Evolutionary conservation across 2,329 filamentous ascomycete genomes (phyloP), one percentile per base, ranked within the genome.

Genomic region (Colletotrichum melonis): DNA sequence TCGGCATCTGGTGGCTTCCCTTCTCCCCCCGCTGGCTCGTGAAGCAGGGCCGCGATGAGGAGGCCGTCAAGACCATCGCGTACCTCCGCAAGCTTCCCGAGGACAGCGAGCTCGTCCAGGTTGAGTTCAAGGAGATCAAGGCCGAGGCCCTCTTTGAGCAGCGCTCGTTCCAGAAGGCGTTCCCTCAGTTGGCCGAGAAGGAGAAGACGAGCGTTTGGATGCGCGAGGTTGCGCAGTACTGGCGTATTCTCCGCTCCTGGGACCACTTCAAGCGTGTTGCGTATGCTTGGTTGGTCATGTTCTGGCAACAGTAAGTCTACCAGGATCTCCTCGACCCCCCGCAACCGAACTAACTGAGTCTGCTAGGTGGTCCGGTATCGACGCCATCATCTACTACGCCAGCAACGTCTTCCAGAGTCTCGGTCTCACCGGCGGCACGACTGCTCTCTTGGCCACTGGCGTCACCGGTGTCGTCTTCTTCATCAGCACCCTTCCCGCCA

Each of bases 341-440:
- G 42, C 19, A 3, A 49, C 42, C 5, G 19, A n/a, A n/a, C 42
- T 49, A n/a, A 49, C 19, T 19, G 42, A n/a, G 19, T n/a, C 19
- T 49, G 9, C 19, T 49, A 49, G 42, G 42, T 77, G 24, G 64
- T 19, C 62, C 14, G 77, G 78, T n/a, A 77, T 80, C 58, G 78
- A 81, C 26, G 77, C 85, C 8, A 86, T 88, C 14, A 87, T 88
- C 3, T 91, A 83, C 74, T 83, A 83, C 11, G 79, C 80, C 5
- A 76, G 91, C 0, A 91, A 89, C 1, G 88, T 93, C 3, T 93
- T 94, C 81, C 85, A 87, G 73, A 89, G 87, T 14, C 88, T 94
- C 54, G 92, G 92, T 16, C 84, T 93, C 16, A 86, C 82, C 1
- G 89, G 89, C 5, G 89, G 88, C 28, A 92, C 88, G 67, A 88